Evolutionary conservation across 1,284 basidiomycete species (phyloP), one percentile per base, ranked within the genome.

Genomic region (Ustilago xerochloae): DNA sequence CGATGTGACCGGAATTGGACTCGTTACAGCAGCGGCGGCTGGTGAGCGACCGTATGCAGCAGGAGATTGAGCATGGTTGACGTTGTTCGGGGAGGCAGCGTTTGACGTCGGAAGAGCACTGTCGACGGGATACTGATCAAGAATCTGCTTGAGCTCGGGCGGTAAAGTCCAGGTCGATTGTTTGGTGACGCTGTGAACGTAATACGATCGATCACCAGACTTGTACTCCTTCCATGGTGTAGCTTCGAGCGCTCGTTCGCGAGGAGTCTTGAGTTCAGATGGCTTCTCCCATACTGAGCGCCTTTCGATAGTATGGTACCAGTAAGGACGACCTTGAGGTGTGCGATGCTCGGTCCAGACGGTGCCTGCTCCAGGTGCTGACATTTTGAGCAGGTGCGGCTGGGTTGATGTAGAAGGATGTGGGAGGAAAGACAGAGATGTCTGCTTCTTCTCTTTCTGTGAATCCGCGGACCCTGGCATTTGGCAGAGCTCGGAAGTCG

Each of bases 191-290:
- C 63, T 71, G 52, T 84, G 67, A 3, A 83, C 82, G 63, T 84
- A 84, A 67, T 84, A 84, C 29, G 67, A 79, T 26, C 81, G 54
- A 18, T 80, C 81, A 38, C 81, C 81, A 5, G 77, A 71, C 63
- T 80, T 76, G 74, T 84, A 84, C 52, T 80, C 79, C 46, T 79
- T 82, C 82, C 82, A 84, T n/a, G 73, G 71, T 30, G 81, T 84
- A 1, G 62, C 39, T 43, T 81, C 79, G 29, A 84, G 65, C 3
- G 79, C 80, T 12, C 77, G 66, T 39, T 84, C 82, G n/a, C 79
- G 73, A 15, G 77, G 65, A 15, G 79, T 77, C 52, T 81, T 82
- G 36, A 84, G 79, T 65, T 84, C 82, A 10, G 61, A 66, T 6
- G 82, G 82, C 72, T 83, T 84, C 38, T 83, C 80, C 82, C 82